Evolutionary conservation across 495 filamentous ascomycete genomes (phyloP).

Genomic region (Penicillium angulare): DNA sequence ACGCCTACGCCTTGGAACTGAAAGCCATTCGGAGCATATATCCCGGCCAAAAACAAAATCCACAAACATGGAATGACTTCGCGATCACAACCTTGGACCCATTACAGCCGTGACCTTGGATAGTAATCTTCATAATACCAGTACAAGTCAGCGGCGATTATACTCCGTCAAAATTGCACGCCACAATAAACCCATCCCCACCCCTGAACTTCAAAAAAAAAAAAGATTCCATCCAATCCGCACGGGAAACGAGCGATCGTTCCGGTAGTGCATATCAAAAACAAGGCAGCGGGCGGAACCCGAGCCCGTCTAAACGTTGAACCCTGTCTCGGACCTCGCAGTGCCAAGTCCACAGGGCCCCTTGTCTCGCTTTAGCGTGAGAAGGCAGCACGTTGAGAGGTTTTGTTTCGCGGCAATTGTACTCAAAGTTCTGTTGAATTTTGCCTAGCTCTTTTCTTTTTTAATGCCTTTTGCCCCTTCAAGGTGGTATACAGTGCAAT

Average conservation of each 20-base stretch:
- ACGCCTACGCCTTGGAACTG: too few relatives aligned
- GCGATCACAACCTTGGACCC: too few relatives aligned
- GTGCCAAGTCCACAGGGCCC: conserved; percentile 4
- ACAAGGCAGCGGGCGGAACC: conserved; percentile 21
- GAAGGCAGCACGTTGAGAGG: conserved; percentile 5
- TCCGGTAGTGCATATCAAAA: conserved; percentile 11
- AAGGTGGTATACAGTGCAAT: too few relatives aligned
- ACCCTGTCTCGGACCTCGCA: conserved; percentile 20
- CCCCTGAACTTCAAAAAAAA: background rate
- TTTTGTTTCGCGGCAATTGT: conserved; percentile 9
- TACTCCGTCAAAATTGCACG: background rate
- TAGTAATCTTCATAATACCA: too few relatives aligned
- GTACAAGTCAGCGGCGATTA: background rate
- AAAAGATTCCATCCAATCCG: background rate
- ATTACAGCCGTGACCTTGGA: too few relatives aligned
- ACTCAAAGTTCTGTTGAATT: background rate
- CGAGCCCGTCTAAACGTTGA: conserved; percentile 6
- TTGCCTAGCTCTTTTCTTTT: background rate
- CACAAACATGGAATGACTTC: too few relatives aligned
- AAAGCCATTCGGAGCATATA: too few relatives aligned
- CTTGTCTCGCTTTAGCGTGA: conserved; percentile 18
- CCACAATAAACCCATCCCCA: background rate
- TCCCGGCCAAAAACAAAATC: too few relatives aligned
- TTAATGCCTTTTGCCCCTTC: background rate
- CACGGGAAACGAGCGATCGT: background rate